These are phyloP conservation scores for Nothophaeocryptopus gaeumannii DNA, from an alignment of 2,329 filamentous ascomycete species.

Conservation along the genomic window DNA sequence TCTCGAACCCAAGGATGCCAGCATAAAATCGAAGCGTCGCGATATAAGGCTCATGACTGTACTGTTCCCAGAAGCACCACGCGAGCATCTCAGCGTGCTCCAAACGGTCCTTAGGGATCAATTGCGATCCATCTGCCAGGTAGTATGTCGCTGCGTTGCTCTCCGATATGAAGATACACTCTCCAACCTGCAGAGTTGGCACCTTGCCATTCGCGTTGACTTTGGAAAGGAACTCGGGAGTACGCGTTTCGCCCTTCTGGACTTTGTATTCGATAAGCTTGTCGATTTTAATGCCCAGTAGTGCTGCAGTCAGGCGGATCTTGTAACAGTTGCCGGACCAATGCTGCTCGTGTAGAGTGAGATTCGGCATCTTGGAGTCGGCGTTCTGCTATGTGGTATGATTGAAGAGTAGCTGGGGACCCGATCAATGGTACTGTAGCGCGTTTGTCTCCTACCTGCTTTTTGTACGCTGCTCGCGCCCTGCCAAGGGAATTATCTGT, in stretches of 20 bases:
- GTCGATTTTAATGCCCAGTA: slow-evolving; percentile 8
- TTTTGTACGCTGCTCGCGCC: no score
- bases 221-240: slow-evolving; percentile 9
- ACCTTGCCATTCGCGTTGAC: slow-evolving; percentile 18
- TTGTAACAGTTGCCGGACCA: slow-evolving; percentile 22
- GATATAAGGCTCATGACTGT: slow-evolving; percentile 13
- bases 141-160: slow-evolving; percentile 19
- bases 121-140: slow-evolving; percentile 10
- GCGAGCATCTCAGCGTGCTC: slow-evolving; percentile 18
- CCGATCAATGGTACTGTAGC: no score
- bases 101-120: slow-evolving; percentile 12
- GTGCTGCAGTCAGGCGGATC: slow-evolving; percentile 12
- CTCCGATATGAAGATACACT: slow-evolving; percentile 14
- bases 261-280: slow-evolving; percentile 12
- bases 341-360: slow-evolving; percentile 14
- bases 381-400: neutral
- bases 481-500: no score
- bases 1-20: neutral
- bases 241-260: slow-evolving; percentile 13
- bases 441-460: no score
- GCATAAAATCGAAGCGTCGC: slow-evolving; percentile 10
- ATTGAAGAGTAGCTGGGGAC: no score
- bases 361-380: slow-evolving; percentile 3
- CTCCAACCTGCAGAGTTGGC: slow-evolving; percentile 17
- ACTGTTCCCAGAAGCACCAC: slow-evolving; percentile 22